Base-by-base conservation (phyloP, 2,329 filamentous ascomycete species). In the Parastagonospora avenae region DNA sequence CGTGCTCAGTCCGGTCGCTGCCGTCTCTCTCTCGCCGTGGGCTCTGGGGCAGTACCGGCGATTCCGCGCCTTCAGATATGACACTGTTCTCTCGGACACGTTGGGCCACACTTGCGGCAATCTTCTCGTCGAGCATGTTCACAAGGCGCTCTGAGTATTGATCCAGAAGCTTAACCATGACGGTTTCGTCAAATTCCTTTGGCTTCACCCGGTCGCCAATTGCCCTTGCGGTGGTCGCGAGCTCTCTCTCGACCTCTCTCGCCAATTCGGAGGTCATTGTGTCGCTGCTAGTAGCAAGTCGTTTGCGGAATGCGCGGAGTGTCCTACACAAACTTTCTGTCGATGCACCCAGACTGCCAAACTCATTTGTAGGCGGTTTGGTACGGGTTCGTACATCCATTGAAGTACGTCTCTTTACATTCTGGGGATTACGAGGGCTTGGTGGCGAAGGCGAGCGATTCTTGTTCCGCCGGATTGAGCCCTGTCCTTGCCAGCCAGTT, bases 131-230 rank as follows among this genome's bases (percentile, higher is more conserved):
- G 38, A 92, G 79, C 72, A 91, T 80, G 39, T 80, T 84, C 5
- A 91, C 84, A 41, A 92, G 76, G 52, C 85, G 81, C 64, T 91
- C 87, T 2, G 87, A 90, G 64, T 91, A 91, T 72, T 90, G 85
- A 59, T 91, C 89, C 7, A 92, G 76, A 38, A 92, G 74, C 42
- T 85, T 86, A 35, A 71, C 67, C 68, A 80, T 73, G 5, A 68
- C 68, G 2, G 64, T 69, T 57, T 79, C 77, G 46, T 78, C 74
- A n/a, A 78, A 52, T 5, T 62, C 62, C 31, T 72, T 76, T 10
- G 67, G 66, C 38, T 75, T 75, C 28, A 68, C 73, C 46, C 68
- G 72, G 43, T 80, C 78, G 6, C 74, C 74, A 4, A 82, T 63
- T 4, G 71, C 74, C 30, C 76, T 64, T 12, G 76, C 67, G 2